These are phyloP conservation scores for Helianthus tuberosus DNA, from an alignment of 129 eudicot species.

Conservation along the genomic window DNA sequence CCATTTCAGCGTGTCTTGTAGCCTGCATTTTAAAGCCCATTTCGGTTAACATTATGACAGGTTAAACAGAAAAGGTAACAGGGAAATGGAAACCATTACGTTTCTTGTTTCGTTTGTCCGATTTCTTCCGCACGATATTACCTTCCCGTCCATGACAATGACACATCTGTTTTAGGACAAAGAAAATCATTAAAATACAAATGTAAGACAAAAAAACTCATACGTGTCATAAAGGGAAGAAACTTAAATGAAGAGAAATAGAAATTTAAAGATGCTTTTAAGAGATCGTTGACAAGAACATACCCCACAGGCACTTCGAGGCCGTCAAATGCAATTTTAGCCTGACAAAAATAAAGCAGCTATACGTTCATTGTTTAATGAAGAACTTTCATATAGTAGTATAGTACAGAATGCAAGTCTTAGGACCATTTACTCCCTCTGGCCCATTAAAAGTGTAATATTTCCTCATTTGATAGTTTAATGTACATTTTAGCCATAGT, in stretches of 20 bases:
- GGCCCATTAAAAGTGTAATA: background rate
- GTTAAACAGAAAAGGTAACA: conserved; percentile 2
- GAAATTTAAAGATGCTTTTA: too few species aligned
- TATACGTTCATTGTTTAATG: conserved; percentile 2
- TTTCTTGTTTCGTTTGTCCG: conserved; percentile 80
- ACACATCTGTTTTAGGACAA: conserved; percentile 54
- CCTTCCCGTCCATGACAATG: conserved; percentile 70
- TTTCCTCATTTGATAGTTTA: background rate
- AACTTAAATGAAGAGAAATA: too few species aligned
- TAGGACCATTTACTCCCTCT: background rate
- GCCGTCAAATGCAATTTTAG: conserved; percentile 74
- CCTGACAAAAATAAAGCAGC: conserved; percentile 42
- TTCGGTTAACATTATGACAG: conserved; percentile 8
- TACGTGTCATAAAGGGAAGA: background rate
- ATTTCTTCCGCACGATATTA: conserved; percentile 83
- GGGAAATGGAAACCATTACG: conserved; percentile 33
- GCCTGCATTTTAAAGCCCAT: conserved; percentile 55
- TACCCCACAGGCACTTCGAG: conserved; percentile 98
- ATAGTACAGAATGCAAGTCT: background rate
- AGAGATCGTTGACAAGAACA: conserved; percentile 13
- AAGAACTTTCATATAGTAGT: background rate
- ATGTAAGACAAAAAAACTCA: background rate
- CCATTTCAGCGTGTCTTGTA: conserved; percentile 92
- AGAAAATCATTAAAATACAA: background rate
- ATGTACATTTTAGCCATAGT: background rate